Percentiles rank a stretch among this genome's conserved stretches.
These are phyloP conservation scores for Spergularia marina DNA, from an alignment of 148 eudicot species.

Conservation along the genomic window DNA sequence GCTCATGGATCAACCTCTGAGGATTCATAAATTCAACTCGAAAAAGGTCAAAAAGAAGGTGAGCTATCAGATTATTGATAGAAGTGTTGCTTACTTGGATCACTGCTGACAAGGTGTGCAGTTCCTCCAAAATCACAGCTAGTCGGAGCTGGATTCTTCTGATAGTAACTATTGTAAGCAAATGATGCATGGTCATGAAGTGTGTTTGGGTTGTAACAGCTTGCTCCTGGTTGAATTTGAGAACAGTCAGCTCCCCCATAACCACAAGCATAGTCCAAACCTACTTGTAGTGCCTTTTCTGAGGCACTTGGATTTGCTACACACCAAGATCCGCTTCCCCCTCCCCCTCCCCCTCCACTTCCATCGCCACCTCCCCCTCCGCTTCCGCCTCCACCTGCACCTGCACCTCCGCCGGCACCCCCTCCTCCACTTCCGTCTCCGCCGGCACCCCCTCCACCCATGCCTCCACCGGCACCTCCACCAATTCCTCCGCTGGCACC, in stretches of 20 bases:
- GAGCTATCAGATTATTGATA: background rate
- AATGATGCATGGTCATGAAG: slow-evolving; percentile 79
- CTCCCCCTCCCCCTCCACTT: slow-evolving; percentile 10
- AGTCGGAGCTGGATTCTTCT: slow-evolving; percentile 85
- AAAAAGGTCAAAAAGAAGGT: background rate
- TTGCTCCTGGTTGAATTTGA: slow-evolving; percentile 63
- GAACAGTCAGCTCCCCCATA: slow-evolving; percentile 96
- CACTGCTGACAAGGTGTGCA: slow-evolving; percentile 63
- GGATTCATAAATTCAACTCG: background rate
- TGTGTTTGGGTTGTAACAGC: slow-evolving; percentile 70
- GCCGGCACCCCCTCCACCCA: background rate
- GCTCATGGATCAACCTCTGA: slow-evolving; percentile 4
- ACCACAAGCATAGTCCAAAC: slow-evolving; percentile 94
- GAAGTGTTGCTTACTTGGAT: slow-evolving; percentile 68
- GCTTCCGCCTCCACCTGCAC: slow-evolving; percentile 3
- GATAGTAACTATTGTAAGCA: slow-evolving; percentile 87
- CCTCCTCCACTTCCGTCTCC: slow-evolving; percentile 5
- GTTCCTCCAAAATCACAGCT: slow-evolving; percentile 93
- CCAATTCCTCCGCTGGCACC: background rate
- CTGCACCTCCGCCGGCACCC: background rate
- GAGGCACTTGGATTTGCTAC: slow-evolving; percentile 73
- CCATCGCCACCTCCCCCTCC: slow-evolving; percentile 4
- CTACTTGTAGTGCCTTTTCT: slow-evolving; percentile 77
- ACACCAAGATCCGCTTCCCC: slow-evolving; percentile 81
- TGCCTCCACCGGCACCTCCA: background rate